These are phyloP conservation scores for Globisporangium irregulare DNA, from an alignment of 352 stramenopile species.

Conservation along the genomic window DNA sequence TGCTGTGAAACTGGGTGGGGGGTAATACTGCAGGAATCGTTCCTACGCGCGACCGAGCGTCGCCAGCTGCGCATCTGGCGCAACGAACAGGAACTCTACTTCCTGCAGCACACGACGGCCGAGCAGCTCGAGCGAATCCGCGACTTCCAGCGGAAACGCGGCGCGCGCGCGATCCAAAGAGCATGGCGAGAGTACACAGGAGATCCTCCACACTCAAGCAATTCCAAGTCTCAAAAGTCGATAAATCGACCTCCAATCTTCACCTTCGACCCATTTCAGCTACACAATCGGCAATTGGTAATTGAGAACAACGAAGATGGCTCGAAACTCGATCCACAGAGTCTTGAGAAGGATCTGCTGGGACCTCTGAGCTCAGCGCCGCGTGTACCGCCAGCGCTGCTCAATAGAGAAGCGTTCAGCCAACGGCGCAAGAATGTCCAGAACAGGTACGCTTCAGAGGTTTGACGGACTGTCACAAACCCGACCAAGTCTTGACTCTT, in stretches of 20 bases:
- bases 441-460: slow-evolving; percentile 22
- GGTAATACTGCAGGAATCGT: slow-evolving; percentile 28
- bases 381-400: background rate
- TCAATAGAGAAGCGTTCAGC: slow-evolving; percentile 22
- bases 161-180: slow-evolving; percentile 41
- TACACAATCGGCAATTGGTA: slow-evolving; percentile 3
- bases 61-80: slow-evolving; percentile 53
- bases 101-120: slow-evolving; percentile 55
- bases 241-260: slow-evolving; percentile 22
- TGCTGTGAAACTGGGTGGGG: background rate
- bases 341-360: slow-evolving; percentile 1
- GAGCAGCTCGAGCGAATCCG: slow-evolving; percentile 42
- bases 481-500: background rate
- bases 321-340: background rate
- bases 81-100: slow-evolving; percentile 65
- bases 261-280: slow-evolving; percentile 32
- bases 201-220: background rate
- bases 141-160: slow-evolving; percentile 39
- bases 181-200: slow-evolving; percentile 30
- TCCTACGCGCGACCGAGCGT: slow-evolving; percentile 37
- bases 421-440: slow-evolving; percentile 24
- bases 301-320: slow-evolving; percentile 8
- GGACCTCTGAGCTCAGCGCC: slow-evolving; percentile 8
- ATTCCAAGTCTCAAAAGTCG: background rate
- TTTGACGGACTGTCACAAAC: background rate